Base-by-base conservation (phyloP, 1,139 yeast species). In the Pichia sp. region DNA sequence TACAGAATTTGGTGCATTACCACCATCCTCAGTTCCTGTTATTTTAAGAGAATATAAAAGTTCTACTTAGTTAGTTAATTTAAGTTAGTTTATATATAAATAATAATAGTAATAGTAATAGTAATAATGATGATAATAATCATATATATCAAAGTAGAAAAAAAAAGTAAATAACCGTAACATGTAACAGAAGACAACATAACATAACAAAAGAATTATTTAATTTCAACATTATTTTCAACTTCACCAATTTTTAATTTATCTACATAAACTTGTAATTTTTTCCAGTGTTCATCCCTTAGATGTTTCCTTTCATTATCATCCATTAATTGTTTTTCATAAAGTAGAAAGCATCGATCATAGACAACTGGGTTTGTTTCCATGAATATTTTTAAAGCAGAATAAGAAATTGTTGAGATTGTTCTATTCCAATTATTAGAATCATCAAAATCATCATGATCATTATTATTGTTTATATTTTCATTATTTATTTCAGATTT, bases 1-100 rank as follows among this genome's bases (percentile, higher is more conserved):
- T 49, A 93, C 99, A 2, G 99, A 93, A 67, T 81, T 91, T 58
- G 99, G 99, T 28, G 89, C 96, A 6, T 76, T 95, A 60, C 99
- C 99, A 8, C 96, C 99, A 45, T 87, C 96, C 10, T 89, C 98
- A 1, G 98, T 93, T 55, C 99, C 99, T 33, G 98, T 93, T 45
- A 89, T 93, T 56, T 75, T 93, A 62, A 81, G 98, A 70, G 99
- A 93, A 68, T 93, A 93, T 70, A 88, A 88, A 70, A 77, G 75
- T 61, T 72, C 55, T 69, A 71, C 66, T 51, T 63, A 52, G 51
- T 6, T 1, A 38, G 42, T 10, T 14, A 38, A 6, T 8, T 13
- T 11, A 19, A 19, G 16, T 10, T 13, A 19, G 42, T 31, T 31
- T 31, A 14, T 31, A 31, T 31, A 31, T 14, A 31, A 31, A 30